Conservation (phyloP, 352 stramenopile genomes). For the Saprolegnia parasitica region DNA sequence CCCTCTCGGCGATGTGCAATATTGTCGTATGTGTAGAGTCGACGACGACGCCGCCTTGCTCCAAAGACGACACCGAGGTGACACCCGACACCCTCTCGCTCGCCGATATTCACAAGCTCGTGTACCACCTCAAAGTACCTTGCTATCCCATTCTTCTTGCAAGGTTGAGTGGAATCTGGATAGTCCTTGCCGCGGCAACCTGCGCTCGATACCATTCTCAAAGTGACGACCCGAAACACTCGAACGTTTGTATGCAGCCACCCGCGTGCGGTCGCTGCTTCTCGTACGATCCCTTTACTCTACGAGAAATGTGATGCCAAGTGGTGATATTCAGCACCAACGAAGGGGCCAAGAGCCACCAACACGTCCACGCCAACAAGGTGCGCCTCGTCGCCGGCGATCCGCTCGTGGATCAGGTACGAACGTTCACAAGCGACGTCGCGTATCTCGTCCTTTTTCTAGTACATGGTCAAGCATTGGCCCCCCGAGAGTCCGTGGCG, state of each 20-base stretch:
- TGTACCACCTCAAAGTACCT: slow-evolving; percentile 22
- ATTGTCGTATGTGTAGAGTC: not conserved
- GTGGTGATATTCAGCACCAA: not conserved
- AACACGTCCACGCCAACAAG: slow-evolving; percentile 21
- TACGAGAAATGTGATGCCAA: not conserved
- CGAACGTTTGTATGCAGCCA: slow-evolving; percentile 25
- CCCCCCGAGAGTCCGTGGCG: slow-evolving; percentile 24
- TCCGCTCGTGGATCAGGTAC: slow-evolving; percentile 21
- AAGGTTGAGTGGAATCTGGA: not conserved
- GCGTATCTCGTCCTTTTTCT: not conserved
- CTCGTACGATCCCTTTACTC: not conserved
- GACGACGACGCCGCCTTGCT: not conserved
- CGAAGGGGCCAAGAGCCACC: slow-evolving; percentile 1
- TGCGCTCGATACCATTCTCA: not conserved
- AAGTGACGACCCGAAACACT: slow-evolving; percentile 17
- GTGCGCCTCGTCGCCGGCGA: slow-evolving; percentile 3
- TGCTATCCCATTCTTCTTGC: not conserved
- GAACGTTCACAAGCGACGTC: too few relatives aligned
- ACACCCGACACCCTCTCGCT: not conserved
- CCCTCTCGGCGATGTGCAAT: not conserved
- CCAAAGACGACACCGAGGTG: not conserved
- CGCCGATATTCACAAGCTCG: slow-evolving; percentile 23
- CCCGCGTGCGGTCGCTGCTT: slow-evolving; percentile 24
- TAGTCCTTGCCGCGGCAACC: slow-evolving; percentile 3
- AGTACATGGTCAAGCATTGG: slow-evolving; percentile 26